Base-by-base conservation (phyloP, 2,329 filamentous ascomycete species). In the Fusarium palustre region DNA sequence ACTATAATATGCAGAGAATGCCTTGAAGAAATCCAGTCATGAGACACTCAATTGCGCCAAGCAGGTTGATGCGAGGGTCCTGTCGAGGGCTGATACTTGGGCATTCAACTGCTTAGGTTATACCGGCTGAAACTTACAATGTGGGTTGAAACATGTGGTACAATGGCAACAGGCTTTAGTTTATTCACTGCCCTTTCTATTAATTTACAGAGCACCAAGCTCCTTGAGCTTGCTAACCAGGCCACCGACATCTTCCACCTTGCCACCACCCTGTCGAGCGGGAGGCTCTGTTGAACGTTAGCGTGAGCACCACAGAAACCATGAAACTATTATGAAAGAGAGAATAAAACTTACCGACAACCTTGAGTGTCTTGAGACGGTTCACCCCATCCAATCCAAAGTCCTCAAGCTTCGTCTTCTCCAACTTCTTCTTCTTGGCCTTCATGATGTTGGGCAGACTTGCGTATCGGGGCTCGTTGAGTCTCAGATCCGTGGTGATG, bases 371-470 rank as follows among this genome's bases (percentile, higher is more conserved):
- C 89, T 96, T 97, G 79, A 99, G 81, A 75, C 94, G 87, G 81
- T 87, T 90, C 79, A 87, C 86, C 54, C 87, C 88, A 74, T 94
- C 90, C 43, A 97, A 82, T 3, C 92, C 93, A 79, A 92, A 92
- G 78, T 99, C 96, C 59, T 84, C 87, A 79, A 97, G 80, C 71
- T 87, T 93, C 87, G 93, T 91, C 91, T 97, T 98, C 76, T 96
- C 93, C 74, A 99, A 78, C 77, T 92, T 92, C 91, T 99, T 99
- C 92, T 98, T 99, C 92, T 99, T 99, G 55, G 96, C 96, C 91
- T 98, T 99, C 96, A 99, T 99, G 71, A 99, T 98, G 79, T 98
- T 98, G 52, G 94, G 95, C 87, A 99, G 81, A 81, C 90, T 97
- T 24, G 95, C 96, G 80, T 97, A 99, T 70, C 96, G 86, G 63